phyloP scores from a whole-genome alignment of 768 basidiomycete genomes.

The Calocera viscosa region DNA sequence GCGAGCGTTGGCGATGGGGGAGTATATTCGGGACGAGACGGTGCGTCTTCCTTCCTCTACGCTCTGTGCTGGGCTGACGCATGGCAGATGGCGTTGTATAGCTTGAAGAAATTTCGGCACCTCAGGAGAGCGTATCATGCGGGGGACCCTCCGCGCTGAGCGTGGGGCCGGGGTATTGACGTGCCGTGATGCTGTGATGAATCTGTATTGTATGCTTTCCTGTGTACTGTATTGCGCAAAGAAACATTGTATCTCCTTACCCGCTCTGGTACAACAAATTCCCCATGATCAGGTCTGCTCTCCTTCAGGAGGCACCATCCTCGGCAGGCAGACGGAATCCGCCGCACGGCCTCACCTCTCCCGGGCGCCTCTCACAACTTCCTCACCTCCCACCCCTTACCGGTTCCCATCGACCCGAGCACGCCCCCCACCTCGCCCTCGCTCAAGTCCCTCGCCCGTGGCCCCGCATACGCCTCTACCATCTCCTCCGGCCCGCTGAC shows the following conservation, averaged over 20 bases:
- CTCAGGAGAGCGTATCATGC: slow-evolving; percentile 53
- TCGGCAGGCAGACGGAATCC: too few species aligned
- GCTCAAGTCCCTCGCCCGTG: slow-evolving; percentile 40
- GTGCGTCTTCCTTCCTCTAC: not conserved
- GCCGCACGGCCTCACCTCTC: too few species aligned
- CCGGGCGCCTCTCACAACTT: slow-evolving; percentile 37
- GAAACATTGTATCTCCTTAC: too few species aligned
- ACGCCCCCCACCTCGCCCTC: slow-evolving; percentile 56
- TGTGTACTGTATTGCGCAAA: too few species aligned
- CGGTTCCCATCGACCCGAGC: slow-evolving; percentile 42
- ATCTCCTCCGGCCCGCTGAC: slow-evolving; percentile 85
- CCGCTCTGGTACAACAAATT: too few species aligned
- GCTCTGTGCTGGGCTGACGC: slow-evolving; percentile 6
- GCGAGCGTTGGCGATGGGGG: slow-evolving; percentile 57
- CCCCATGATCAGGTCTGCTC: too few species aligned
- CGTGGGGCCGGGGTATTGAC: too few species aligned
- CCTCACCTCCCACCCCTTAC: slow-evolving; percentile 49
- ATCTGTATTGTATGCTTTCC: too few species aligned
- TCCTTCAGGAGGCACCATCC: too few species aligned
- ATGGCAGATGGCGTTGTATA: slow-evolving; percentile 67
- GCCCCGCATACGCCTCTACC: slow-evolving; percentile 62
- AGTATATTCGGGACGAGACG: slow-evolving; percentile 77
- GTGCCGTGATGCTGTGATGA: too few species aligned
- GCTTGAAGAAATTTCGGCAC: slow-evolving; percentile 70
- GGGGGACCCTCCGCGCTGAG: not conserved